Evolutionary conservation across 2,329 filamentous ascomycete genomes (phyloP).

Genomic region (Paraconiothyrium brasiliense): DNA sequence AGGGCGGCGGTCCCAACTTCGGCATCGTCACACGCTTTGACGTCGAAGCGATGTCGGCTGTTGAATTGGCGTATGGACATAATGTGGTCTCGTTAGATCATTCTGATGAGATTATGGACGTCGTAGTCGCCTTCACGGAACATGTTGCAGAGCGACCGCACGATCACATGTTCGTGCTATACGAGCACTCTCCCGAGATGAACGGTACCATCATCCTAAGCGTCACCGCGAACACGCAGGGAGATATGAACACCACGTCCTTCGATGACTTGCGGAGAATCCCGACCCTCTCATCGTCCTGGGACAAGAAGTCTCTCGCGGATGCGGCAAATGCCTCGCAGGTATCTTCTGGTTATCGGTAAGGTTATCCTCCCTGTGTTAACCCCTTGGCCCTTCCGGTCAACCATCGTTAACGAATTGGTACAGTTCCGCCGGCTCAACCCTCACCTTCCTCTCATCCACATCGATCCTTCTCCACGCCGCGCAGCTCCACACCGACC

Average conservation of each 20-base stretch:
- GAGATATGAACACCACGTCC: conserved; percentile 18
- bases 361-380: not conserved
- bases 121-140: conserved; percentile 18
- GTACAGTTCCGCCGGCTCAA: conserved; percentile 4
- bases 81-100: conserved; percentile 19
- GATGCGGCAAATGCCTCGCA: conserved; percentile 17
- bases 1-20: conserved; percentile 53
- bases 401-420: no score
- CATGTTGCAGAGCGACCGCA: not conserved
- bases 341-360: conserved; percentile 2
- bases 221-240: conserved; percentile 15
- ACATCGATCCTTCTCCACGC: conserved; percentile 12
- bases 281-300: conserved; percentile 7
- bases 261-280: conserved; percentile 18
- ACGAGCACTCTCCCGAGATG: conserved; percentile 8
- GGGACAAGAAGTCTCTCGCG: conserved; percentile 13
- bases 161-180: conserved; percentile 16
- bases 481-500: conserved; percentile 3
- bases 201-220: conserved; percentile 4
- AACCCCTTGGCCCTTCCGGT: not conserved
- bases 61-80: conserved; percentile 22
- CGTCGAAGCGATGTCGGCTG: conserved; percentile 38
- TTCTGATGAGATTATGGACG: conserved; percentile 18
- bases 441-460: conserved; percentile 20
- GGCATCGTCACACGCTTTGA: conserved; percentile 52